Evolutionary conservation across 169 alveolate genomes (phyloP).

Genomic region (Cryptosporidium sp.): DNA sequence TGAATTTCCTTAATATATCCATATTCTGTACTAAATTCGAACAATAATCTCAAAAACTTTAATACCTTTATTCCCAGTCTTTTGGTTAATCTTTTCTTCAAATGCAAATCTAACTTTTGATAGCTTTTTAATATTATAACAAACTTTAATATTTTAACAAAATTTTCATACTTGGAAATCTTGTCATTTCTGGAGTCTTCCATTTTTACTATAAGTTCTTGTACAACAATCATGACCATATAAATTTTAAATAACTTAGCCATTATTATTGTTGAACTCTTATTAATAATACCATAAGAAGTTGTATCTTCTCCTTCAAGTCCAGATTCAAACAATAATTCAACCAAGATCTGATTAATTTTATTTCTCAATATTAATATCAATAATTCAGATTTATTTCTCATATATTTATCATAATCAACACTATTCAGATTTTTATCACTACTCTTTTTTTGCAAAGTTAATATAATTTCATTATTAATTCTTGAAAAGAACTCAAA

Average conservation of each 20-base stretch:
- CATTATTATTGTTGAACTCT: background rate
- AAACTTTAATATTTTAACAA: conserved; percentile 15
- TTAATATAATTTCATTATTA: conserved; percentile 1
- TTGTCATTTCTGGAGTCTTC: background rate
- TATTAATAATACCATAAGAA: too few relatives aligned
- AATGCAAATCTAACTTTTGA: background rate
- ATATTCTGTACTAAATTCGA: background rate
- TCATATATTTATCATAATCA: background rate
- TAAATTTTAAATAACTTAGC: background rate
- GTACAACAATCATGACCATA: background rate
- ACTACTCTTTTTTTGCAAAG: background rate
- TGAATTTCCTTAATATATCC: background rate
- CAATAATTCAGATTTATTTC: background rate
- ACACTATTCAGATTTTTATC: background rate
- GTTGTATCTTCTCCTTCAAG: background rate
- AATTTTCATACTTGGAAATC: background rate
- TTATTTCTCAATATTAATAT: conserved; percentile 14
- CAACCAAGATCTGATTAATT: background rate
- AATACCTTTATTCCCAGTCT: background rate
- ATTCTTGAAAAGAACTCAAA: background rate
- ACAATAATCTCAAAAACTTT: background rate
- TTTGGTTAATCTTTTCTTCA: background rate
- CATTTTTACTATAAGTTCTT: background rate
- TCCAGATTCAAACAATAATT: background rate
- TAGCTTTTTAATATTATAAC: conserved; percentile 10